Conservation (phyloP, 305 asterid species). For the Fraxinus latifolia region DNA sequence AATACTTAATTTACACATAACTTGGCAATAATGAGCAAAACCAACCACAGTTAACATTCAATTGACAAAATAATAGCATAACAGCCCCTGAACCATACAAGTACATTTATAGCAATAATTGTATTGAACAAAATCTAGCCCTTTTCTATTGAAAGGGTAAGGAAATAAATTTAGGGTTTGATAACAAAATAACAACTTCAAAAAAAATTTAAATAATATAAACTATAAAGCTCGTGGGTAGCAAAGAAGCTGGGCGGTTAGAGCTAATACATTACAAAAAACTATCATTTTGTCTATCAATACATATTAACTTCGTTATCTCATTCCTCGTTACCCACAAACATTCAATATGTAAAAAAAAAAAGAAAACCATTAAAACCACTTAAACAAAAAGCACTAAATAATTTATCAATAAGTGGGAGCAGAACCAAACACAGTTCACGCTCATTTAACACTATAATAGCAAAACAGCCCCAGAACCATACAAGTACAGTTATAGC, state of each 20-base stretch:
- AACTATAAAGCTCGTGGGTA: background rate
- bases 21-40: background rate
- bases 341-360: too few species aligned
- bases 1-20: background rate
- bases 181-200: background rate
- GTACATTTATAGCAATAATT: background rate
- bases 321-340: conserved; percentile 22
- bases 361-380: background rate
- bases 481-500: background rate
- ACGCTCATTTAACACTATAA: background rate
- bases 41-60: background rate
- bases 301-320: conserved; percentile 30
- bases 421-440: background rate
- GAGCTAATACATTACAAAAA: conserved; percentile 80
- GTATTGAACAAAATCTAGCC: background rate
- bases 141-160: background rate
- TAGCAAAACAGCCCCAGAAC: background rate
- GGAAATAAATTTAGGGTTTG: background rate
- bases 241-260: conserved; percentile 56
- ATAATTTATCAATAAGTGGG: too few species aligned
- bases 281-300: conserved; percentile 56
- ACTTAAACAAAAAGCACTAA: background rate
- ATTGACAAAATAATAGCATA: background rate
- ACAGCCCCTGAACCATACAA: background rate
- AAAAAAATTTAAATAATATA: background rate